These are phyloP conservation scores for Calonectria naviculata DNA, from an alignment of 2,329 filamentous ascomycete genomes.

Conservation along the genomic window DNA sequence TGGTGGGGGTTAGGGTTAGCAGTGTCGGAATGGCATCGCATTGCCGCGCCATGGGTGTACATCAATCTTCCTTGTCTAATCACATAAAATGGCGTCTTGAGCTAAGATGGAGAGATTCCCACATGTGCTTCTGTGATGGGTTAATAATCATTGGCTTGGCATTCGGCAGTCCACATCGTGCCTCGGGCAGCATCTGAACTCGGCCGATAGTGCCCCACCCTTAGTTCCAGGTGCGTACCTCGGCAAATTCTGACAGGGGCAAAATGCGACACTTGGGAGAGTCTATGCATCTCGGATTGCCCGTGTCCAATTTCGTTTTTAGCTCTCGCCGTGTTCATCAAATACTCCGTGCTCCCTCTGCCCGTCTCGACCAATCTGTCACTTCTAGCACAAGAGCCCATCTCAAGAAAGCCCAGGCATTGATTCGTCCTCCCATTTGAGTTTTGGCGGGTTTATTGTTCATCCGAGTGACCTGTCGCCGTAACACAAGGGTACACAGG, in stretches of 20 bases:
- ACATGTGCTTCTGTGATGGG: too few relatives aligned
- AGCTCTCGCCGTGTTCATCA: not conserved
- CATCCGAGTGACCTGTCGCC: not conserved
- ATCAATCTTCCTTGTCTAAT: too few relatives aligned
- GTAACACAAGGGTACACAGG: not conserved
- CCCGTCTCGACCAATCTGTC: not conserved
- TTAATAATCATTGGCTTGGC: not conserved
- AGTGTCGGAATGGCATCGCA: too few relatives aligned
- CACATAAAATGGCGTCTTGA: too few relatives aligned
- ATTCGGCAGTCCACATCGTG: not conserved
- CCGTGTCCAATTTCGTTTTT: not conserved
- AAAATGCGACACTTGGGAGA: not conserved
- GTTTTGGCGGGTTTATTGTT: not conserved
- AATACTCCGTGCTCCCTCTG: not conserved
- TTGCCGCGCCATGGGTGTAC: too few relatives aligned
- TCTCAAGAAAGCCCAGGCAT: not conserved
- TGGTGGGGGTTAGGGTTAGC: too few relatives aligned
- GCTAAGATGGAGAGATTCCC: too few relatives aligned
- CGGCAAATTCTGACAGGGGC: slow-evolving; percentile 4
- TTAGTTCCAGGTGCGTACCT: not conserved
- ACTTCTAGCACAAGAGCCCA: not conserved
- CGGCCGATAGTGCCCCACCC: not conserved
- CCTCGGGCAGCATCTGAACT: slow-evolving; percentile 1
- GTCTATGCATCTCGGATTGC: not conserved
- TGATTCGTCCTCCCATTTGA: not conserved